A percentile compares a stretch with the other conserved stretches of the same genome.
Evolutionary conservation across 306 rosid genomes (phyloP).

Genomic region (Vigna trinervia): DNA sequence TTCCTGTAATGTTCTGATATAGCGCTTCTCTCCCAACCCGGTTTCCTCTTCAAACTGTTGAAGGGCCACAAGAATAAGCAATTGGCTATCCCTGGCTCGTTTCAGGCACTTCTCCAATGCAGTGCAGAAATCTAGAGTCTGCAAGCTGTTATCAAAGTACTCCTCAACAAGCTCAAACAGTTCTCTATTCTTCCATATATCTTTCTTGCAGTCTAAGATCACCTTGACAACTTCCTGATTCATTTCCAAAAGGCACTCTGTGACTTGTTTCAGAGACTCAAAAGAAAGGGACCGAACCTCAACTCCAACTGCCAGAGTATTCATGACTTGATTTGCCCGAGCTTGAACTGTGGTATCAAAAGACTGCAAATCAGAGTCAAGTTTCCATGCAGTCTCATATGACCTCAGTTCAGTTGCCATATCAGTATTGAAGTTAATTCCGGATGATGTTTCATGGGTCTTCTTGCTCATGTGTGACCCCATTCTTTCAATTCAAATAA

Average conservation of each 20-base stretch:
- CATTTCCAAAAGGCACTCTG: conserved; percentile 84
- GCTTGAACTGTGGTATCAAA: conserved; percentile 66
- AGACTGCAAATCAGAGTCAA: conserved; percentile 67
- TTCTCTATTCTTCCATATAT: conserved; percentile 82
- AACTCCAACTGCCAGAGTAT: conserved; percentile 71
- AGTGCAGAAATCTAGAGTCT: conserved; percentile 82
- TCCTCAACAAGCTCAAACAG: conserved; percentile 87
- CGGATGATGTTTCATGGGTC: conserved; percentile 46
- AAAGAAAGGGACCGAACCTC: conserved; percentile 85
- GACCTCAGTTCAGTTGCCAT: conserved; percentile 66
- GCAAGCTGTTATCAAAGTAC: conserved; percentile 83
- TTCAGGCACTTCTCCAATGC: conserved; percentile 78
- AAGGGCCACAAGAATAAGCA: conserved; percentile 69
- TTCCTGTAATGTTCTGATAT: conserved; percentile 60
- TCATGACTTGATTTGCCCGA: conserved; percentile 74
- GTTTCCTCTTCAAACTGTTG: conserved; percentile 74
- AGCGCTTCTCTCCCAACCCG: conserved; percentile 46
- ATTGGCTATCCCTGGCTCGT: conserved; percentile 76
- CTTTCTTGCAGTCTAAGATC: conserved; percentile 81
- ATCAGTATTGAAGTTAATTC: conserved; percentile 46
- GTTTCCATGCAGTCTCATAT: conserved; percentile 72
- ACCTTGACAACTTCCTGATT: conserved; percentile 91
- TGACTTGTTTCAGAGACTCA: conserved; percentile 76
- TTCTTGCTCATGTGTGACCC: conserved; percentile 76
- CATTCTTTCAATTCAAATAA: conserved; percentile 55